A percentile compares a stretch with the other conserved stretches of the same genome.
Evolutionary conservation across 306 rosid genomes (phyloP).

Genomic region (Cucurbita ficifolia): DNA sequence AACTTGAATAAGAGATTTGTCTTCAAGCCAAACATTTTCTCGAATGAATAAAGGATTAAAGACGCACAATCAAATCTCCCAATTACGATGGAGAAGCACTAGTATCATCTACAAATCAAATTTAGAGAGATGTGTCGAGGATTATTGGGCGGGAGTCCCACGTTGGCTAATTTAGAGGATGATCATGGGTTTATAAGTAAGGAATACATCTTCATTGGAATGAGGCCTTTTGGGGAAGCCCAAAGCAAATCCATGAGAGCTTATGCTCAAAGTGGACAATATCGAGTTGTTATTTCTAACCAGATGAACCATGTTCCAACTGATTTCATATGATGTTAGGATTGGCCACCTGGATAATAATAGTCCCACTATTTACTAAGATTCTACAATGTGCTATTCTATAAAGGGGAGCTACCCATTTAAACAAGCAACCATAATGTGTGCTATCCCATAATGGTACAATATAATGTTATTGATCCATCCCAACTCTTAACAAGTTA

Average conservation of each 20-base stretch:
- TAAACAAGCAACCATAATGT: not conserved
- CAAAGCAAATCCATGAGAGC: too few species aligned
- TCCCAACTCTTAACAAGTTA: not conserved
- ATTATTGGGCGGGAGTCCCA: too few species aligned
- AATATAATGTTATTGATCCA: not conserved
- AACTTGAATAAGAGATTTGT: not conserved
- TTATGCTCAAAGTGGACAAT: too few species aligned
- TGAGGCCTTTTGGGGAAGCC: too few species aligned
- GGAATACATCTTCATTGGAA: too few species aligned
- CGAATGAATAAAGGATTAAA: not conserved
- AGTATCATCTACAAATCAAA: not conserved
- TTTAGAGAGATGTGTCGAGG: too few species aligned
- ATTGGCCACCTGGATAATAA: not conserved
- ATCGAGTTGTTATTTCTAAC: too few species aligned
- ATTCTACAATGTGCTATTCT: not conserved
- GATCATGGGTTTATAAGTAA: too few species aligned
- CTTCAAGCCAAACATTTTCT: not conserved
- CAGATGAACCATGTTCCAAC: not conserved
- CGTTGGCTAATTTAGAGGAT: too few species aligned
- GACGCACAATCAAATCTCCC: not conserved
- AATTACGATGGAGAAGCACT: too few species aligned
- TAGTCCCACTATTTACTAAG: not conserved
- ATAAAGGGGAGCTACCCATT: not conserved
- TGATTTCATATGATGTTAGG: not conserved
- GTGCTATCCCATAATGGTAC: not conserved